Evolutionary conservation across 768 basidiomycete genomes (phyloP).

Genomic region (Lactarius sp.): DNA sequence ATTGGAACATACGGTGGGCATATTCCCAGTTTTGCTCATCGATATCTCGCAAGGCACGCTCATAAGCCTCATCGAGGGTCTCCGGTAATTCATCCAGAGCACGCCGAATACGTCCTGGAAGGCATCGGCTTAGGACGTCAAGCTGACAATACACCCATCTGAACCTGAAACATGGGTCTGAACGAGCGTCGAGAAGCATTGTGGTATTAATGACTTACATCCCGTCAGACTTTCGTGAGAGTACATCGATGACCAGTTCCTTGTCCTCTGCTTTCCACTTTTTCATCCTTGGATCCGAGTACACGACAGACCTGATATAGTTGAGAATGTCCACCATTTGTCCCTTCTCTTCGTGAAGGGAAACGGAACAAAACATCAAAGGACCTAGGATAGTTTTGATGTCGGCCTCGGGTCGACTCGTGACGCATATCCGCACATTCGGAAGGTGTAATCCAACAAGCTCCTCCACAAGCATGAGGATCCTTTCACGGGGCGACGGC

Average conservation of each 20-base stretch:
- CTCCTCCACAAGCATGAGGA: background rate
- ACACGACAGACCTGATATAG: background rate
- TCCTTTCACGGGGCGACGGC: background rate
- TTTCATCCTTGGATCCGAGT: slow-evolving; percentile 2
- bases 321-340: background rate
- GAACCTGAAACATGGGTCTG: too few species aligned
- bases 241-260: background rate
- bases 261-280: background rate
- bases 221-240: background rate
- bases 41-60: too few species aligned
- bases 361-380: background rate
- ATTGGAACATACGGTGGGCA: too few species aligned
- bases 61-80: too few species aligned
- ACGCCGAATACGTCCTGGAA: too few species aligned
- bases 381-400: background rate
- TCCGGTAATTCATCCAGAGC: too few species aligned
- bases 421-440: slow-evolving; percentile 1
- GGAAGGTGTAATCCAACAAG: background rate
- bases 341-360: background rate
- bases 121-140: too few species aligned
- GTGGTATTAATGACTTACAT: background rate
- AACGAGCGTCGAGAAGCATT: background rate
- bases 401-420: slow-evolving; percentile 1
- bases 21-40: too few species aligned
- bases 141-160: too few species aligned